These are phyloP conservation scores for Trichoderma erinaceum DNA, from an alignment of 495 filamentous ascomycete species.

Conservation along the genomic window DNA sequence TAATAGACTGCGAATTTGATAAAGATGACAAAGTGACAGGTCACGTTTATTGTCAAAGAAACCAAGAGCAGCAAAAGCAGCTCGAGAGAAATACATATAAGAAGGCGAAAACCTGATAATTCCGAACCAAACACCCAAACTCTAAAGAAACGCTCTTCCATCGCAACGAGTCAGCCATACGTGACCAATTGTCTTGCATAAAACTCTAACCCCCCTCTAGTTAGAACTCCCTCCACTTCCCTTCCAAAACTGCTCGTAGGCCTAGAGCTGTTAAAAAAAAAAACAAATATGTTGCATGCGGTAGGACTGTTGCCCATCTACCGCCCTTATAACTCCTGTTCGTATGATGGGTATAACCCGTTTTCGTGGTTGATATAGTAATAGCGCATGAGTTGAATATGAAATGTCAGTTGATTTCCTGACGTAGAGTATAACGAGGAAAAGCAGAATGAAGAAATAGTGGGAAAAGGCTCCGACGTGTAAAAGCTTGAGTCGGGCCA, in stretches of 20 bases:
- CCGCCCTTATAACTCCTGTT: slow-evolving; percentile 6
- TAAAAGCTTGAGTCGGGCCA: background rate
- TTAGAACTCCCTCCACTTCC: background rate
- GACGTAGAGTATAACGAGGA: background rate
- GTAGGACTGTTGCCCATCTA: background rate
- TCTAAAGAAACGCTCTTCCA: background rate
- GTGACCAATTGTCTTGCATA: background rate
- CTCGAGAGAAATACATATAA: background rate
- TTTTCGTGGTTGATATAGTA: background rate
- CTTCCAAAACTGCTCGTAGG: background rate
- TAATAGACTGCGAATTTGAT: background rate
- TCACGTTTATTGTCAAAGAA: slow-evolving; percentile 10
- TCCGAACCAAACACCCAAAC: background rate
- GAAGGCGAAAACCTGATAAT: background rate
- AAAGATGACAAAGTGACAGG: background rate
- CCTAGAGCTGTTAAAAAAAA: background rate
- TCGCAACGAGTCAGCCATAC: background rate
- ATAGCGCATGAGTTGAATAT: background rate
- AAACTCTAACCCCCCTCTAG: background rate
- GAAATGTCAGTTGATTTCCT: background rate
- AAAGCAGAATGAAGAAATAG: background rate
- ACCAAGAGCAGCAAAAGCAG: background rate
- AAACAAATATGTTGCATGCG: background rate
- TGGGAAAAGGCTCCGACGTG: background rate
- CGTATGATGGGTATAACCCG: background rate